Conservation (phyloP, 148 eudicot species). For the Amaranthus hypochondriacus region DNA sequence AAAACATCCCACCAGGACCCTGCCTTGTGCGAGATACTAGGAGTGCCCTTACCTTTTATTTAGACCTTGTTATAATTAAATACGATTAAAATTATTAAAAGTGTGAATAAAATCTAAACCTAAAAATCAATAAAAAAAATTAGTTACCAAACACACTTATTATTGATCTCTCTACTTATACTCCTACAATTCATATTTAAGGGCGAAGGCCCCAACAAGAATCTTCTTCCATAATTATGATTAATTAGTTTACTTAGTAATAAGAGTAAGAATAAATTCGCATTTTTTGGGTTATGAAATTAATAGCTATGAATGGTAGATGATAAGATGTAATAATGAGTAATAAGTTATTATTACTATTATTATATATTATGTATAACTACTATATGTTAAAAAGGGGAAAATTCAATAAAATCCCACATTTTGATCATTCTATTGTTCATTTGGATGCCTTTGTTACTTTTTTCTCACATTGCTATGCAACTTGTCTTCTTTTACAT, state of each 20-base stretch:
- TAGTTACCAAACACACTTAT: background rate
- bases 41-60: no score
- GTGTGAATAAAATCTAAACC: no score
- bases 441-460: background rate
- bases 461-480: background rate
- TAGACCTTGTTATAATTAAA: no score
- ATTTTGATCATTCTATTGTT: background rate
- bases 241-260: background rate
- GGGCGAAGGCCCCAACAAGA: background rate
- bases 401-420: background rate
- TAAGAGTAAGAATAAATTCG: background rate
- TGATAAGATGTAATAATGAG: background rate
- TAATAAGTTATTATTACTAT: background rate
- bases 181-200: background rate
- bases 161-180: no score
- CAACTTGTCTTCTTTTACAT: background rate
- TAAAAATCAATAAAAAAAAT: no score
- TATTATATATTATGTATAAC: conserved; percentile 1
- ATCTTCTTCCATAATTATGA: background rate
- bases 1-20: no score
- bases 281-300: background rate
- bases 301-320: conserved; percentile 15
- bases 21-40: no score
- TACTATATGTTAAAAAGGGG: conserved; percentile 1
- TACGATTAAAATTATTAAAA: no score